Base-by-base conservation (phyloP, 2,329 filamentous ascomycete genomes). In the Mariannaea elegans region DNA sequence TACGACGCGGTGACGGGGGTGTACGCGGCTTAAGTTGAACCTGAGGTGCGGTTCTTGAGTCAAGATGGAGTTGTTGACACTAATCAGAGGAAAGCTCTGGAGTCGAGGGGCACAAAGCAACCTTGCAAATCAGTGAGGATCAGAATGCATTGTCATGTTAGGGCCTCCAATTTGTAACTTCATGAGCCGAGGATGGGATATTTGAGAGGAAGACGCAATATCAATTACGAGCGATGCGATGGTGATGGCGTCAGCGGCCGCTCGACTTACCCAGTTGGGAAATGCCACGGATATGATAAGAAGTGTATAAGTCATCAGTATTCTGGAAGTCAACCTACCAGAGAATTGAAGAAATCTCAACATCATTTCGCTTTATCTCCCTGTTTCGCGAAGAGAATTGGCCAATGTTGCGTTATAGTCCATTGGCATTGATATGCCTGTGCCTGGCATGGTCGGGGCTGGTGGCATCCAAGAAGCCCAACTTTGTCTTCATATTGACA, bases 401-500 rank as follows among this genome's bases (percentile, higher is more conserved):
- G 1, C 29, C 16, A 16, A 27, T 59, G 29, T 32, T 21, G 7
- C 24, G 12, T 24, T 36, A 16, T 14, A 41, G 45, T 24, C 41
- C 29, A 8, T 48, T 52, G 8, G 16, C 24, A n/a, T 29, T 14
- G 6, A 14, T 34, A 16, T 42, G 44, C 27, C 36, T 50, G 7
- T 50, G 38, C 13, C 24, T 60, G 6, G 19, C 29, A 23, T 55
- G 45, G 44, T 24, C 51, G 10, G 31, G 39, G 12, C 12, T 46
- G 31, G 39, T n/a, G 14, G 14, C 51, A 19, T 31, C 44, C 18
- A 53, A 54, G 21, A 42, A 53, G 29, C 80, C 82, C 1, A 90
- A 89, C 65, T 84, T 90, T 52, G 75, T 90, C 31, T 87, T 90
- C 67, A 83, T 90, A 62, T 76, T 90, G 29, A 87, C 86, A 0